Evolutionary conservation across 164 flowering plant genomes (phyloP).

Genomic region (Kingdonia uniflora): DNA sequence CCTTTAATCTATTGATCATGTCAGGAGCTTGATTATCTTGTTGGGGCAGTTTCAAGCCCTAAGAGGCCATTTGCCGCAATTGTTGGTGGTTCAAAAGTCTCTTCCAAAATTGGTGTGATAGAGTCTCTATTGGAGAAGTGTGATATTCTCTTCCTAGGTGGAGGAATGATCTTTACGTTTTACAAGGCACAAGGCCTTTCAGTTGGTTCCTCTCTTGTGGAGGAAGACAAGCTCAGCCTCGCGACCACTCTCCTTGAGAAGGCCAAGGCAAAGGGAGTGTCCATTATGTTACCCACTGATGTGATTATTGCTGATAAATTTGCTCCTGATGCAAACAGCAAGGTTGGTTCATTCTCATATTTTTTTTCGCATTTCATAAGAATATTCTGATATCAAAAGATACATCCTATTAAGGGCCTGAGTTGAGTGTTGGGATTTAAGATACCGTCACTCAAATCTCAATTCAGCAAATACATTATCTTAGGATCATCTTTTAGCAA

Average conservation of each 20-base stretch:
- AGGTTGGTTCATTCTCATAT: constrained; percentile 28
- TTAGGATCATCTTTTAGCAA: no score
- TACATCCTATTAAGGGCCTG: no score
- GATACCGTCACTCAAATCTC: no score
- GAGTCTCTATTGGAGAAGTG: constrained; percentile 70
- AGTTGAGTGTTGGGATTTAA: no score
- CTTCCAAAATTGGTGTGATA: constrained; percentile 78
- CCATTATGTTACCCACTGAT: constrained; percentile 73
- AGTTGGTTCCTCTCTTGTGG: constrained; percentile 86
- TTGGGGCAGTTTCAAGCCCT: constrained; percentile 77
- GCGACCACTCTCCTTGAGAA: constrained; percentile 69
- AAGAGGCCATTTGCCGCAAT: constrained; percentile 94
- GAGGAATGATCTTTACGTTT: constrained; percentile 90
- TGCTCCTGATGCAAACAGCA: constrained; percentile 76
- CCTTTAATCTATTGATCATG: neutral
- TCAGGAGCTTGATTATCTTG: constrained; percentile 86
- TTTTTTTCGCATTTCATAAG: no score
- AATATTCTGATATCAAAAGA: no score
- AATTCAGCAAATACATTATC: no score
- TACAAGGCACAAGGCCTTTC: constrained; percentile 76
- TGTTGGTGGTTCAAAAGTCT: constrained; percentile 88
- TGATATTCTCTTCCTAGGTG: constrained; percentile 66
- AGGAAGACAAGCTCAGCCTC: constrained; percentile 80
- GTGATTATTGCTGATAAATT: constrained; percentile 80
- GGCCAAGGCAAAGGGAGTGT: constrained; percentile 75